Conservation (phyloP, 495 filamentous ascomycete genomes). For the Apiosordaria backusii region DNA sequence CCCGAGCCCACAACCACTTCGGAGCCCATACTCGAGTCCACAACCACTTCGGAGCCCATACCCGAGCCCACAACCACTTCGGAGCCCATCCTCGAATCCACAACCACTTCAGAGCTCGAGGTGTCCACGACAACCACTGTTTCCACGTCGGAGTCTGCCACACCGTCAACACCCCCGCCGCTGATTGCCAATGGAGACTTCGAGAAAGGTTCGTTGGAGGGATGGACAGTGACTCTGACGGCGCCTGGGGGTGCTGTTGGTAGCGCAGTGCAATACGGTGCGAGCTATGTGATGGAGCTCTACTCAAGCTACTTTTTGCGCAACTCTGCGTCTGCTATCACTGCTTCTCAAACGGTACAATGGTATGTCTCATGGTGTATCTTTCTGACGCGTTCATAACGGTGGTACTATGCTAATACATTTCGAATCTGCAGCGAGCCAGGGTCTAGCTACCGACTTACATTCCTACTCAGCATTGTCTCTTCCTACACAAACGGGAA, state of each 20-base stretch:
- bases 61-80: neutral
- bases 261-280: too few relatives aligned
- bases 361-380: constrained; percentile 3
- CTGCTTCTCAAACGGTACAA: neutral
- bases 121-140: neutral
- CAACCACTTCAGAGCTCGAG: neutral
- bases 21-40: neutral
- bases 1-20: neutral
- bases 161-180: neutral
- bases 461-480: neutral
- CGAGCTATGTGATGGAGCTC: neutral
- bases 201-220: neutral
- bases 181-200: constrained; percentile 1
- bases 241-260: too few relatives aligned
- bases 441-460: neutral
- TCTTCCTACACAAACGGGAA: neutral
- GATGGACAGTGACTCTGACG: too few relatives aligned
- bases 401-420: neutral
- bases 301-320: neutral
- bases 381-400: neutral
- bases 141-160: neutral
- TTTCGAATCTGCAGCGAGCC: neutral
- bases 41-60: neutral
- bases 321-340: neutral
- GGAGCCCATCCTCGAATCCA: neutral